These are phyloP conservation scores for Cutaneotrichosporon spelunceum DNA, from an alignment of 1,284 basidiomycete species.

Conservation along the genomic window DNA sequence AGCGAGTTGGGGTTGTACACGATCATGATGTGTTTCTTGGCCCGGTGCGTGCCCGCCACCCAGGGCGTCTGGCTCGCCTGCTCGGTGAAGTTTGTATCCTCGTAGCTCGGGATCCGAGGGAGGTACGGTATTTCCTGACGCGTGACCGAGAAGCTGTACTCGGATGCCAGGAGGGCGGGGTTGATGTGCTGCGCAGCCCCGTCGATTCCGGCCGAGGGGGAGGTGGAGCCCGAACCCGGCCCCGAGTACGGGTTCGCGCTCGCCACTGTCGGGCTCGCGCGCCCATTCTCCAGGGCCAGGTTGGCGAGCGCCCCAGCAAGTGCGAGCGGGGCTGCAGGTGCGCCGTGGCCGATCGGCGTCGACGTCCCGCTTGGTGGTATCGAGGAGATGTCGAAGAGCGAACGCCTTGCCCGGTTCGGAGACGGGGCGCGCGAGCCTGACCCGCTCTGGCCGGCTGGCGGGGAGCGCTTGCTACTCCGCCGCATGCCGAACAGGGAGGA, in stretches of 20 bases:
- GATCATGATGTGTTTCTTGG: conserved; percentile 27
- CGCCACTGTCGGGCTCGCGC: background rate
- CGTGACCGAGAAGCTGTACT: conserved; percentile 8
- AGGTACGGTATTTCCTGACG: conserved; percentile 14
- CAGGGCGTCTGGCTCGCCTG: conserved; percentile 17
- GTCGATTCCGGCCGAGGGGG: background rate
- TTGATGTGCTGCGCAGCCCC: background rate
- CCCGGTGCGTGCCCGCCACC: conserved; percentile 26
- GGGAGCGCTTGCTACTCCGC: conserved; percentile 5
- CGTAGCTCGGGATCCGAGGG: conserved; percentile 10
- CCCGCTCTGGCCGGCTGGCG: background rate
- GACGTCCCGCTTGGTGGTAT: conserved; percentile 1
- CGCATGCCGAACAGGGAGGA: conserved; percentile 22
- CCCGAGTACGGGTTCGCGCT: background rate
- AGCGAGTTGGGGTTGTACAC: conserved; percentile 32
- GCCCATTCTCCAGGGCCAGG: conserved; percentile 14
- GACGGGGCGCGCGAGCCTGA: conserved; percentile 4
- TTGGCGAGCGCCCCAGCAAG: conserved; percentile 20
- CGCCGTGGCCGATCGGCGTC: conserved; percentile 8
- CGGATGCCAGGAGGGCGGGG: conserved; percentile 8
- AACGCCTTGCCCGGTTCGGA: background rate
- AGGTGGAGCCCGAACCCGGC: background rate
- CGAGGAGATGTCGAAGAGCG: background rate
- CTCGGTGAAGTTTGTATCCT: conserved; percentile 5
- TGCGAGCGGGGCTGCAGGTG: conserved; percentile 6